Evolutionary conservation across 2,329 filamentous ascomycete genomes (phyloP).

Genomic region (Aspergillus eucalypticola): DNA sequence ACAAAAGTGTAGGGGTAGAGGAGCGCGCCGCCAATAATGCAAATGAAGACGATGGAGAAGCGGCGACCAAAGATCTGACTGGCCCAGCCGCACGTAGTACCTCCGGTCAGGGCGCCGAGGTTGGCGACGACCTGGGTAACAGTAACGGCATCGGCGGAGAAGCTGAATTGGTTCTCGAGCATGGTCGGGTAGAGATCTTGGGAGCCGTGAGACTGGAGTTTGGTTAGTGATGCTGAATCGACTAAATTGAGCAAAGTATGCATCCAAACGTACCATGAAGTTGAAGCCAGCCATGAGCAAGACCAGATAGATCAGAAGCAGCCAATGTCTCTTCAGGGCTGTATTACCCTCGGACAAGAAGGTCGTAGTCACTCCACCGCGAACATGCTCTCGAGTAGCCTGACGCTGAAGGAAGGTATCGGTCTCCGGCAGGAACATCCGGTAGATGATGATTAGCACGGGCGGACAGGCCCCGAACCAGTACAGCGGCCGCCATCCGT

Average conservation of each 20-base stretch:
- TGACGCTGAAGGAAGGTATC: constrained; percentile 68
- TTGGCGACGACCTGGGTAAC: constrained; percentile 73
- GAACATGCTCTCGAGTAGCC: constrained; percentile 59
- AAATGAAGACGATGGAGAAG: constrained; percentile 66
- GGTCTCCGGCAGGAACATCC: constrained; percentile 77
- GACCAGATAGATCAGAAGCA: constrained; percentile 77
- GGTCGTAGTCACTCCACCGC: constrained; percentile 61
- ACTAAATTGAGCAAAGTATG: not conserved
- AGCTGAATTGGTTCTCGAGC: constrained; percentile 59
- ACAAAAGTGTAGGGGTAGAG: constrained; percentile 82
- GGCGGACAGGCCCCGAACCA: constrained; percentile 87
- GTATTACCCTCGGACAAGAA: constrained; percentile 78
- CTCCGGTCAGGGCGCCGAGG: constrained; percentile 69
- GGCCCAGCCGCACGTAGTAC: constrained; percentile 65
- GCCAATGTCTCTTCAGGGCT: constrained; percentile 76
- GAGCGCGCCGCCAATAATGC: constrained; percentile 68
- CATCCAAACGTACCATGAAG: constrained; percentile 63
- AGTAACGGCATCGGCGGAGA: constrained; percentile 60
- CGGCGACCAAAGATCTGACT: constrained; percentile 70
- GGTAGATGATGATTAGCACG: constrained; percentile 75
- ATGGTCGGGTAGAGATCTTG: constrained; percentile 66
- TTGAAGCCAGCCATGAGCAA: constrained; percentile 90
- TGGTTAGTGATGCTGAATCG: not conserved
- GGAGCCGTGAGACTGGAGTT: constrained; percentile 64
- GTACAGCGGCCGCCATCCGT: constrained; percentile 81